Percentiles rank a stretch among this genome's conserved stretches.
Conservation (phyloP, 768 basidiomycete genomes). For the Termitomyces heimii region DNA sequence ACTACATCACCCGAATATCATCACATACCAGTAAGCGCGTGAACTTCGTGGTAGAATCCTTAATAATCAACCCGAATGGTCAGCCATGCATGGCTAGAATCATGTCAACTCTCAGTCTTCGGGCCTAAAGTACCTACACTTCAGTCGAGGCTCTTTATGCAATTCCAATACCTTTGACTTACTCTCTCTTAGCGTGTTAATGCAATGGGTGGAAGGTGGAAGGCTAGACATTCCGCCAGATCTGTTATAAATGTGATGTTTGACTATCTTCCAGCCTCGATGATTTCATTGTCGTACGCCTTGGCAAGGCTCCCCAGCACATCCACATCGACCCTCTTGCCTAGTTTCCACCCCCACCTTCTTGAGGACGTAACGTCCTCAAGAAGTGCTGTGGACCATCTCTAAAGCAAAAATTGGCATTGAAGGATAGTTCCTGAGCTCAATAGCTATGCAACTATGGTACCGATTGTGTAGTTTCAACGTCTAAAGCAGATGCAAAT, state of each 20-base stretch:
- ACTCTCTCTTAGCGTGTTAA: constrained; percentile 53
- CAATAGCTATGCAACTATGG: neutral
- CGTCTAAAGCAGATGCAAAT: neutral
- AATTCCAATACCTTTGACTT: neutral
- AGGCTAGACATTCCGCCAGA: constrained; percentile 27
- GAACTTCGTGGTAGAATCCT: neutral
- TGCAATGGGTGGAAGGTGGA: constrained; percentile 94
- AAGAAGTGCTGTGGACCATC: neutral
- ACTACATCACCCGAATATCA: constrained; percentile 87
- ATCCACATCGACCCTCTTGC: constrained; percentile 36
- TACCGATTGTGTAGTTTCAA: neutral
- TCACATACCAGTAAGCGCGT: constrained; percentile 72
- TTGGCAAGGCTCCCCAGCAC: constrained; percentile 54
- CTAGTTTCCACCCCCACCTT: no score
- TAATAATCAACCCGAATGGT: neutral
- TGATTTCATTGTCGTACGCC: constrained; percentile 77
- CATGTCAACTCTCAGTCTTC: constrained; percentile 79
- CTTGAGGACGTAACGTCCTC: no score
- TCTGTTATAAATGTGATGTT: neutral
- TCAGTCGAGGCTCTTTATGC: constrained; percentile 48
- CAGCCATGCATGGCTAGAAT: constrained; percentile 88
- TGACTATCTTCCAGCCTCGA: constrained; percentile 48
- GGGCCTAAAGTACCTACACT: constrained; percentile 85
- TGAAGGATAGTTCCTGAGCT: neutral
- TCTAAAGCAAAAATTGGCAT: neutral